Evolutionary conservation across 2,329 filamentous ascomycete species (phyloP).

Genomic region (Domatiomyces globalis): DNA sequence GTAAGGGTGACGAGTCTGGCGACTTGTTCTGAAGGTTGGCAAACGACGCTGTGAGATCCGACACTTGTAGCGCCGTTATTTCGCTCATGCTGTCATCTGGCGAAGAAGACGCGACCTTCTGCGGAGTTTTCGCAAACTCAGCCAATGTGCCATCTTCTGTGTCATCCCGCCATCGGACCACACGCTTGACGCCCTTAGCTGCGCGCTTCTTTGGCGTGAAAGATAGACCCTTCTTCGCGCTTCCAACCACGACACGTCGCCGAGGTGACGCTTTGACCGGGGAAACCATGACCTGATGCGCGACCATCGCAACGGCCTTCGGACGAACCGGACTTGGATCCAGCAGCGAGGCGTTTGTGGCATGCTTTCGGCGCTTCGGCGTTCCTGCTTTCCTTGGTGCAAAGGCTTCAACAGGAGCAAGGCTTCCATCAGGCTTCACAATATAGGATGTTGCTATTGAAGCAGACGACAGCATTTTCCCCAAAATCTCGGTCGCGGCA

Average conservation of each 20-base stretch:
- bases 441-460: slow-evolving; percentile 63
- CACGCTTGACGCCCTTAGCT: slow-evolving; percentile 49
- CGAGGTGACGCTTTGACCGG: slow-evolving; percentile 69
- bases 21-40: slow-evolving; percentile 23
- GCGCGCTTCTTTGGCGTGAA: slow-evolving; percentile 75
- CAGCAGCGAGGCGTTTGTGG: slow-evolving; percentile 23
- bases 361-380: slow-evolving; percentile 52
- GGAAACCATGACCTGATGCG: slow-evolving; percentile 32
- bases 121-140: slow-evolving; percentile 83
- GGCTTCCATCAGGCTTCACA: slow-evolving; percentile 72
- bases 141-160: slow-evolving; percentile 71
- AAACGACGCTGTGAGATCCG: slow-evolving; percentile 35
- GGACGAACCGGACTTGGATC: slow-evolving; percentile 33
- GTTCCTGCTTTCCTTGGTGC: slow-evolving; percentile 60
- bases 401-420: slow-evolving; percentile 43
- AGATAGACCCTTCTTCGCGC: slow-evolving; percentile 55
- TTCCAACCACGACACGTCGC: slow-evolving; percentile 50
- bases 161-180: slow-evolving; percentile 85
- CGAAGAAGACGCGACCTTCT: slow-evolving; percentile 36
- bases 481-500: slow-evolving; percentile 62
- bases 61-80: slow-evolving; percentile 31
- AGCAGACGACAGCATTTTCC: slow-evolving; percentile 63
- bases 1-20: slow-evolving; percentile 43
- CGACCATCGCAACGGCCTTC: slow-evolving; percentile 21
- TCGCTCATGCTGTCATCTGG: slow-evolving; percentile 42